These are phyloP conservation scores for Filosporella fistucella DNA, from an alignment of 495 filamentous ascomycete species.

Conservation along the genomic window DNA sequence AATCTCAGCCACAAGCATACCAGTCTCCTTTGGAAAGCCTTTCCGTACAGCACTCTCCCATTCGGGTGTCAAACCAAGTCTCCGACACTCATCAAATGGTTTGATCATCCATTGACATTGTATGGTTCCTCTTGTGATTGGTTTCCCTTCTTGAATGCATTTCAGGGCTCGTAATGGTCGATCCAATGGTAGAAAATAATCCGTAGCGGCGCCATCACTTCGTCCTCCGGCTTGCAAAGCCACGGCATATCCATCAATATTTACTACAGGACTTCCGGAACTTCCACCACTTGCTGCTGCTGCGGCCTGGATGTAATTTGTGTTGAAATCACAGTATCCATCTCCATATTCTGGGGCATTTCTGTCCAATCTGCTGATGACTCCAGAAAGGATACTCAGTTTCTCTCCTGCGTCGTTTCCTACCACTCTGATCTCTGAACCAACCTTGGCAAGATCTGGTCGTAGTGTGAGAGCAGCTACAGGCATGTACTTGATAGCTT, in stretches of 20 bases:
- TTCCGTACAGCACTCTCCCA: conserved; percentile 83
- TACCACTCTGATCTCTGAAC: conserved; percentile 90
- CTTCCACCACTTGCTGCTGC: conserved; percentile 94
- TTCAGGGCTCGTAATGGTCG: conserved; percentile 80
- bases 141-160: conserved; percentile 71
- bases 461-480: conserved; percentile 73
- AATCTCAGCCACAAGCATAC: conserved; percentile 95
- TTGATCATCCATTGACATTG: conserved; percentile 97
- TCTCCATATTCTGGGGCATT: conserved; percentile 98
- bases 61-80: conserved; percentile 76
- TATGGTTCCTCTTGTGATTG: conserved; percentile 86
- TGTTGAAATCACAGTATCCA: conserved; percentile 99
- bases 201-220: conserved; percentile 90
- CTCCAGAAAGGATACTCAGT: conserved; percentile 94
- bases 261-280: conserved; percentile 95
- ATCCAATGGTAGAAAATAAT: conserved; percentile 96
- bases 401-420: conserved; percentile 99
- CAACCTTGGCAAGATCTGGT: conserved; percentile 86
- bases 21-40: conserved; percentile 85
- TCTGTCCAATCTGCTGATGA: conserved; percentile 91
- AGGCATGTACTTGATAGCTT: conserved; percentile 93
- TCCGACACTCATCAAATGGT: conserved; percentile 94
- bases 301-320: conserved; percentile 98
- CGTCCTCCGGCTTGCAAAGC: conserved; percentile 93
- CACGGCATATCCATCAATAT: conserved; percentile 88